These are phyloP conservation scores for Penicillium salamii DNA, from an alignment of 495 filamentous ascomycete species.

Conservation along the genomic window DNA sequence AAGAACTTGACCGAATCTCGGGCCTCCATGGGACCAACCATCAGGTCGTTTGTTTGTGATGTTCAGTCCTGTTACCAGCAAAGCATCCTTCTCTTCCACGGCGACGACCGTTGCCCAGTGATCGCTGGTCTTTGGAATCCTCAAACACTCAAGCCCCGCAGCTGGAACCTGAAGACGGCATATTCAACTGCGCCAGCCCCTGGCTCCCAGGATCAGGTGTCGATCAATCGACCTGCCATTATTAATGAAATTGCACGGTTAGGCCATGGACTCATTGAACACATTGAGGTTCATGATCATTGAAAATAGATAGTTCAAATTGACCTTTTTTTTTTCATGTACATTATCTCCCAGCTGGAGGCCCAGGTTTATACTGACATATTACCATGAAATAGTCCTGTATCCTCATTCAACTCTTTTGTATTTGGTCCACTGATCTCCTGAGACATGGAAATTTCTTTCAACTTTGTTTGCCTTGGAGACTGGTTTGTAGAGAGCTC, in stretches of 20 bases:
- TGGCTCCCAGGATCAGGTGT: conserved; percentile 37
- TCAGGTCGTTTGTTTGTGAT: conserved; percentile 54
- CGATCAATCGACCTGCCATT: conserved; percentile 70
- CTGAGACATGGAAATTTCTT: too few species aligned
- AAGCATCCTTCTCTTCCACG: conserved; percentile 71
- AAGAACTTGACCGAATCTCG: conserved; percentile 62
- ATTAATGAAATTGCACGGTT: conserved; percentile 71
- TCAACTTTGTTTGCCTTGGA: too few species aligned
- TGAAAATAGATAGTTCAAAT: background rate
- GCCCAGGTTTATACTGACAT: too few species aligned
- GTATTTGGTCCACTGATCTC: too few species aligned
- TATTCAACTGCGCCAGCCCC: conserved; percentile 63
- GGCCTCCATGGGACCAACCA: conserved; percentile 35
- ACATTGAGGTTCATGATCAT: conserved; percentile 28
- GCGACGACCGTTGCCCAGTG: conserved; percentile 49
- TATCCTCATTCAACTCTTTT: too few species aligned
- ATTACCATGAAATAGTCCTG: too few species aligned
- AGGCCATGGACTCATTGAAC: conserved; percentile 42
- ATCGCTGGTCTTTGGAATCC: conserved; percentile 87
- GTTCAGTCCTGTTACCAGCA: conserved; percentile 59
- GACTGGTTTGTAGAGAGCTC: too few species aligned
- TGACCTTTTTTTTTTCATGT: conserved; percentile 1
- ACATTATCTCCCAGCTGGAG: background rate
- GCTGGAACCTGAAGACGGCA: conserved; percentile 64
- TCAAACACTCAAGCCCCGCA: conserved; percentile 42